These are phyloP conservation scores for Galeopsis tetrahit DNA, from an alignment of 257 asterid genomes.

Conservation along the genomic window DNA sequence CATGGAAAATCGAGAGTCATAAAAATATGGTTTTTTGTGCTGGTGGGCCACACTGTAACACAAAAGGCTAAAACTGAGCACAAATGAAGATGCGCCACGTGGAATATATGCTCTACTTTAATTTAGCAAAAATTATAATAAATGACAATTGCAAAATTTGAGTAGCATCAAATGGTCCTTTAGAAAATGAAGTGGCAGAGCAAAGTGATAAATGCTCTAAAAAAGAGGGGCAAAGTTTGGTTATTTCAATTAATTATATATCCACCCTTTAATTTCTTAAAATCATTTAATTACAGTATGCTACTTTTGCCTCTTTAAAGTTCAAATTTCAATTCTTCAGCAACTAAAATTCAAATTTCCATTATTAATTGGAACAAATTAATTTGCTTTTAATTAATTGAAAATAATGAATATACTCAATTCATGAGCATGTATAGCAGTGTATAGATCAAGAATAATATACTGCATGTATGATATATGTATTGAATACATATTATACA, in stretches of 20 bases:
- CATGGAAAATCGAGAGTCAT: neutral
- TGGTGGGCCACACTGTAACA: conserved; percentile 32
- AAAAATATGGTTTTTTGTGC: conserved; percentile 25
- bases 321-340: neutral
- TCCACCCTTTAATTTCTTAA: conserved; percentile 1
- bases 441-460: too few relatives aligned
- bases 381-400: too few relatives aligned
- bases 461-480: too few relatives aligned
- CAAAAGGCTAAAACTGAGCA: conserved; percentile 4
- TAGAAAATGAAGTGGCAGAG: conserved; percentile 30
- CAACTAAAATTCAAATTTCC: neutral
- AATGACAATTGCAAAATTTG: conserved; percentile 41
- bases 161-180: conserved; percentile 46
- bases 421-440: too few relatives aligned
- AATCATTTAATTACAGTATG: neutral
- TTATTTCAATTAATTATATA: conserved; percentile 1
- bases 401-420: too few relatives aligned
- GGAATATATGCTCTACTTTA: neutral
- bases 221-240: conserved; percentile 32
- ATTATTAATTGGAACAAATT: too few relatives aligned
- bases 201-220: conserved; percentile 21
- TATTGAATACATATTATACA: too few relatives aligned
- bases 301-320: neutral
- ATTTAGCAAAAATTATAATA: conserved; percentile 5
- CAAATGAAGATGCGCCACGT: conserved; percentile 42